Base-by-base conservation (phyloP, 352 stramenopile genomes). In the Phytophthora capsici region DNA sequence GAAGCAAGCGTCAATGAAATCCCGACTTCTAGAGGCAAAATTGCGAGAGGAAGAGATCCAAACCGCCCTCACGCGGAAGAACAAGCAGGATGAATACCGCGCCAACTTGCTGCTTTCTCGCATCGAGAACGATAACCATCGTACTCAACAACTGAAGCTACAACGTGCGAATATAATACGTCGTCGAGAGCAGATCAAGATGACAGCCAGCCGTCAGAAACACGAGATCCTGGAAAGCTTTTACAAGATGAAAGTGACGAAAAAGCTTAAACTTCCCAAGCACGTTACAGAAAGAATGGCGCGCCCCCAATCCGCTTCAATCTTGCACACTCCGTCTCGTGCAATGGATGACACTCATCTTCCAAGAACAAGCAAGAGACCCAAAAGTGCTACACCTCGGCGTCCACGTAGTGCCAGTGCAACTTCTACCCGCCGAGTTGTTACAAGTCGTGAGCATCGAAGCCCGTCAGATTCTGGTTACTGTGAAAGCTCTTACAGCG, bases 191-290 rank as follows among this genome's bases (percentile, higher is more conserved):
- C 73, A 90, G 41, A 86, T 92, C 45, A 88, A 93, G 48, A 77
- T 88, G 46, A 66, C 68, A 30, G 81, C 82, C 4, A 72, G 50
- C 17, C 65, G 79, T 0, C 79, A 94, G 32, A 92, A 92, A 49
- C 72, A 86, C 20, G 77, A 93, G 23, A 79, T 94, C n/a, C 51
- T 94, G 4, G 80, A 92, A 12, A 89, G 71, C 45, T 93, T 95
- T 47, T 78, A 93, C 65, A 86, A 88, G 50, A 92, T 95, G 85
- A 88, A 90, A 56, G 73, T 93, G 32, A 91, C 80, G 5, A 94
- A 93, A 40, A 92, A 89, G 43, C 84, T 84, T 20, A 69, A 88
- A 38, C 44, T 93, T 2, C 80, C 82, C 8, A 78, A 85, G 40
- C 68, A 91, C 45, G 40, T 93, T 36, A 61, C 54, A 14, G 23